Conservation (phyloP, 495 filamentous ascomycete genomes). For the Penicillium steckii region DNA sequence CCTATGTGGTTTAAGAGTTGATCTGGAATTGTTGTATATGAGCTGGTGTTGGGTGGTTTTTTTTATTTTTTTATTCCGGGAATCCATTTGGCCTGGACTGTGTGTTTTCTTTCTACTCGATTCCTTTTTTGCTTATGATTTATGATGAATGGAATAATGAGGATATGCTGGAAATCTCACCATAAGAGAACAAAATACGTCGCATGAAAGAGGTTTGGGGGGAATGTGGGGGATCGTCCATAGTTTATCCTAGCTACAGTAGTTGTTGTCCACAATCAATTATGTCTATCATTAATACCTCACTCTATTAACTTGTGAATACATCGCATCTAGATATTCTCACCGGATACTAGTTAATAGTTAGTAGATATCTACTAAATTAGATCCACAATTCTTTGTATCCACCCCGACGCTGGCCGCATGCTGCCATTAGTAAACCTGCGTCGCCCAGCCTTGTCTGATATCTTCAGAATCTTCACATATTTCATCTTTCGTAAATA, state of each 20-base stretch:
- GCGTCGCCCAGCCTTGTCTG: too few species aligned
- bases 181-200: neutral
- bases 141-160: slow-evolving; percentile 14
- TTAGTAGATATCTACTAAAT: too few species aligned
- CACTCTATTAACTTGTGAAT: neutral
- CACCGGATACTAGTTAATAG: too few species aligned
- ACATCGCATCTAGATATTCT: too few species aligned
- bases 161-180: neutral
- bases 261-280: neutral
- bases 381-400: too few species aligned
- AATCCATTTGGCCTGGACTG: neutral
- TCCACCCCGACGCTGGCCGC: too few species aligned
- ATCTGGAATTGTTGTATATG: neutral
- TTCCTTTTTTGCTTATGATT: slow-evolving; percentile 4
- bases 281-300: neutral
- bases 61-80: slow-evolving; percentile 2
- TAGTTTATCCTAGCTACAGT: neutral
- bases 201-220: neutral
- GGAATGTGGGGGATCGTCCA: slow-evolving; percentile 1
- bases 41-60: neutral
- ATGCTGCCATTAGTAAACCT: too few species aligned
- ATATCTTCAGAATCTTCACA: too few species aligned
- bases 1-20: slow-evolving; percentile 37
- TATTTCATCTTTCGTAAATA: too few species aligned
- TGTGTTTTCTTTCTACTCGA: neutral